Percentiles rank a stretch among this genome's conserved stretches.
Conservation (phyloP, 1,139 yeast species). For the Candida sanyaensis region DNA sequence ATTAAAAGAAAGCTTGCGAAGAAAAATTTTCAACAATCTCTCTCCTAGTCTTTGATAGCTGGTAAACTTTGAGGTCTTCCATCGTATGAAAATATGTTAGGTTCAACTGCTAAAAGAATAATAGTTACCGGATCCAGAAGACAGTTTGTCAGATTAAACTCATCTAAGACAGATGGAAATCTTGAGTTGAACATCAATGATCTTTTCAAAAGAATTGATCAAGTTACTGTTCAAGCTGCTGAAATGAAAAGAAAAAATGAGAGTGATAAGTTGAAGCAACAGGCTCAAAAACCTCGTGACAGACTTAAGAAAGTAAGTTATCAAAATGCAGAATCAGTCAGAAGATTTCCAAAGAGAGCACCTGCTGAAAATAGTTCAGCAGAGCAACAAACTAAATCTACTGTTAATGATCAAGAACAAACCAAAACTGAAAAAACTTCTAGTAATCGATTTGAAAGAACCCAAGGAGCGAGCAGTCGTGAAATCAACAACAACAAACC, state of each 20-base stretch:
- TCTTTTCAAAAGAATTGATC: slow-evolving; percentile 38
- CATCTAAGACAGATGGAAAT: slow-evolving; percentile 3
- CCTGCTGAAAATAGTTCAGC: background rate
- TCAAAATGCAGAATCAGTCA: background rate
- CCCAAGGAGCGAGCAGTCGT: background rate
- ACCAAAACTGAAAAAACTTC: background rate
- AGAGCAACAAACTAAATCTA: background rate
- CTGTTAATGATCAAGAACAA: background rate
- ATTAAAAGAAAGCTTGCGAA: background rate
- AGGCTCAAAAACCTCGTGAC: background rate
- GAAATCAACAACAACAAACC: background rate
- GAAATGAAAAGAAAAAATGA: slow-evolving; percentile 4
- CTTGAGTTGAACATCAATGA: slow-evolving; percentile 22
- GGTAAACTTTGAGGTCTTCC: no score
- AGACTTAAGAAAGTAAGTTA: background rate
- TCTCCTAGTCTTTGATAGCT: background rate
- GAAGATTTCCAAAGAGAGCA: background rate
- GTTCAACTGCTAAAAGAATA: slow-evolving; percentile 8
- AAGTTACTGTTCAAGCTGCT: slow-evolving; percentile 20
- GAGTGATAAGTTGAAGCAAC: background rate
- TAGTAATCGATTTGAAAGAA: background rate
- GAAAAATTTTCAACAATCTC: slow-evolving; percentile 5
- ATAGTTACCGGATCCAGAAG: slow-evolving; percentile 5
- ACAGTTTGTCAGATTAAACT: slow-evolving; percentile 10
- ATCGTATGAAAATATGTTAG: slow-evolving; percentile 5